These are phyloP conservation scores for Hondaea fermentalgiana DNA, from an alignment of 108 stramenopile species.

Conservation along the genomic window DNA sequence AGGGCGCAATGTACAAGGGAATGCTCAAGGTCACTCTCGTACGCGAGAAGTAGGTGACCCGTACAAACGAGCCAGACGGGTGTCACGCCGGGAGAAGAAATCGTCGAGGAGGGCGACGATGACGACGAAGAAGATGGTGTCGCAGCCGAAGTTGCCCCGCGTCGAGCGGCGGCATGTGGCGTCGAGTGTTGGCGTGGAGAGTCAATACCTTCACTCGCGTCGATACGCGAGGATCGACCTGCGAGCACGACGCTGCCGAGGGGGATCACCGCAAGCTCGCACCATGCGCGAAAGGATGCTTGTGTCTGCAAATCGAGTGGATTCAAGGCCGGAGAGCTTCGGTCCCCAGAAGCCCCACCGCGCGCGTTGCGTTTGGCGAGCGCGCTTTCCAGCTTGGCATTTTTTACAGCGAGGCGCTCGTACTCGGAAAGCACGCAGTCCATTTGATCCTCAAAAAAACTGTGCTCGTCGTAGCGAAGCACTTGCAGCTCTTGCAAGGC, in stretches of 20 bases:
- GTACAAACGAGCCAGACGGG: neutral
- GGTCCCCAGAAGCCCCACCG: no score
- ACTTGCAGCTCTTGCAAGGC: neutral
- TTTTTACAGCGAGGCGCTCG: neutral
- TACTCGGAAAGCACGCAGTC: neutral
- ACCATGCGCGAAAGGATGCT: neutral
- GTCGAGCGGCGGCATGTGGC: no score
- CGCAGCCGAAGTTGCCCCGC: no score
- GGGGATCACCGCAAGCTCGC: neutral
- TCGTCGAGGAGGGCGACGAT: neutral
- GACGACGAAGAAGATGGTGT: neutral
- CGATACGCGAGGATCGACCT: no score
- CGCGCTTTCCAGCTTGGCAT: neutral
- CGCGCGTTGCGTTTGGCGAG: neutral
- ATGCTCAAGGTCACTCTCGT: neutral
- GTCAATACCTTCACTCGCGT: no score
- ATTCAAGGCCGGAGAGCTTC: no score
- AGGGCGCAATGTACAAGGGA: neutral
- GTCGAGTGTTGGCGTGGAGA: no score
- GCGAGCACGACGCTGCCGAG: neutral
- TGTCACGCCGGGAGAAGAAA: neutral
- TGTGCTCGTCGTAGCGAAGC: neutral
- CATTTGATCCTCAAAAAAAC: neutral
- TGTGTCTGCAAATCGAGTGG: neutral
- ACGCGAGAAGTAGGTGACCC: neutral